Conservation (phyloP, 148 eudicot species). For the Salicornia ramosissima region DNA sequence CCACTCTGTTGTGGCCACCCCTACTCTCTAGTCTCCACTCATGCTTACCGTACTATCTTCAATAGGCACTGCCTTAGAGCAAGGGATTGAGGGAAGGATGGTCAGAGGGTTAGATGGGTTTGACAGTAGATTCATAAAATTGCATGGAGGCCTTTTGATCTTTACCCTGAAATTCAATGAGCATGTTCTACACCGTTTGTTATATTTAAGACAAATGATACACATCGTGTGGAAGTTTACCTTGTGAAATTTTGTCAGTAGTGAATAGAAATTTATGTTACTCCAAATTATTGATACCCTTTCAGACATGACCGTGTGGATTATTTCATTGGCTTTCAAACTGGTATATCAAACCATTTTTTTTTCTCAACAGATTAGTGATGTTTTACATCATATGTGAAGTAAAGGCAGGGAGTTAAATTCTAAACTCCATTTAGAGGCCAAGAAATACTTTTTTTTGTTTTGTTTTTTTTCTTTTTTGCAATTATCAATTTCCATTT, state of each 20-base stretch:
- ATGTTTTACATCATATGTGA: background rate
- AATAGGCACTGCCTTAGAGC: background rate
- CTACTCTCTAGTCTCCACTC: background rate
- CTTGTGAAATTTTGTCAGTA: background rate
- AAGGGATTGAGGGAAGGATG: background rate
- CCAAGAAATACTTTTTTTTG: background rate
- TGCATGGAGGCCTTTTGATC: too few species aligned
- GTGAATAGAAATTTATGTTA: too few species aligned
- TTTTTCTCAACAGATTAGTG: background rate
- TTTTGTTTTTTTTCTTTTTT: background rate
- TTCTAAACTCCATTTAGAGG: background rate
- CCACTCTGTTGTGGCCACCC: background rate
- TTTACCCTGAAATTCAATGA: background rate
- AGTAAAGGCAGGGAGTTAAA: background rate
- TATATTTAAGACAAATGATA: too few species aligned
- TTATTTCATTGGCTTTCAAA: background rate
- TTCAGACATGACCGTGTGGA: background rate
- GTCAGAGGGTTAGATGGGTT: too few species aligned
- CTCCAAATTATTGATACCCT: background rate
- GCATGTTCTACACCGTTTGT: background rate
- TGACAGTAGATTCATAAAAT: too few species aligned
- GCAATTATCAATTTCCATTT: too few species aligned
- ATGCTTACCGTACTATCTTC: background rate
- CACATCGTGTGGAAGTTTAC: too few species aligned
- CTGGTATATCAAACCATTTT: too few species aligned